Evolutionary conservation across 1,139 yeast species (phyloP).

Genomic region (Yamadazyma sp.): DNA sequence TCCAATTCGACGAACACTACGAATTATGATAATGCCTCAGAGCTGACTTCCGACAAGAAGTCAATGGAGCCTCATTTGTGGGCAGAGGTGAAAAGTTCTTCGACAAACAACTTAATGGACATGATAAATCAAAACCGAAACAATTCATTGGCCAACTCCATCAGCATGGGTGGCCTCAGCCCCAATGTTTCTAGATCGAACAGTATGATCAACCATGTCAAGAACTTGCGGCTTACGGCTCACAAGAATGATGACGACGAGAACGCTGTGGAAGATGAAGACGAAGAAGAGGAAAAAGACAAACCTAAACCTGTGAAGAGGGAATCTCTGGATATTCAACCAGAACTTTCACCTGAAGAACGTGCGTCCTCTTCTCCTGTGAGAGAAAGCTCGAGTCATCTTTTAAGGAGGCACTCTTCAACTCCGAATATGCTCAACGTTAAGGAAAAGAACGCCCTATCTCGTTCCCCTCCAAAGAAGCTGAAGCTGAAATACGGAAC

Average conservation of each 20-base stretch:
- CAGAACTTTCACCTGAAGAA: neutral
- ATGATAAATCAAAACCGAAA: slow-evolving; percentile 24
- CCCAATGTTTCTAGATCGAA: slow-evolving; percentile 18
- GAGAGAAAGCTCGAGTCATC: neutral
- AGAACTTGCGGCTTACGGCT: slow-evolving; percentile 8
- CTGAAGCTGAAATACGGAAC: slow-evolving; percentile 4
- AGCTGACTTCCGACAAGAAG: slow-evolving; percentile 13
- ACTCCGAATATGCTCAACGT: slow-evolving; percentile 9
- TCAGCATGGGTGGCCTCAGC: slow-evolving; percentile 20
- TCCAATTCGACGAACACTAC: slow-evolving; percentile 46
- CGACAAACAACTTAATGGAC: slow-evolving; percentile 26
- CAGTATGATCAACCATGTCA: slow-evolving; percentile 15
- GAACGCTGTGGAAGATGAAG: slow-evolving; percentile 18
- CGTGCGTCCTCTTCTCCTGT: neutral
- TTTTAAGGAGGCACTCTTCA: slow-evolving; percentile 10
- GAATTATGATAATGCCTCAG: slow-evolving; percentile 30
- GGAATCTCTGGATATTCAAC: too few species aligned
- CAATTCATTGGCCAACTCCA: slow-evolving; percentile 20
- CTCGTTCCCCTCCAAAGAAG: slow-evolving; percentile 9
- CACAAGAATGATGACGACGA: slow-evolving; percentile 16
- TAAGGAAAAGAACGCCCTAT: slow-evolving; percentile 1
- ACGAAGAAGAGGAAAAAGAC: slow-evolving; percentile 13
- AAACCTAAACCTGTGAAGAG: too few species aligned
- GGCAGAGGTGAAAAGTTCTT: slow-evolving; percentile 13
- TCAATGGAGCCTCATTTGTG: slow-evolving; percentile 6